Base-by-base conservation (phyloP, 192 early-diverging fungal genomes). In the Allomyces arbusculus region DNA sequence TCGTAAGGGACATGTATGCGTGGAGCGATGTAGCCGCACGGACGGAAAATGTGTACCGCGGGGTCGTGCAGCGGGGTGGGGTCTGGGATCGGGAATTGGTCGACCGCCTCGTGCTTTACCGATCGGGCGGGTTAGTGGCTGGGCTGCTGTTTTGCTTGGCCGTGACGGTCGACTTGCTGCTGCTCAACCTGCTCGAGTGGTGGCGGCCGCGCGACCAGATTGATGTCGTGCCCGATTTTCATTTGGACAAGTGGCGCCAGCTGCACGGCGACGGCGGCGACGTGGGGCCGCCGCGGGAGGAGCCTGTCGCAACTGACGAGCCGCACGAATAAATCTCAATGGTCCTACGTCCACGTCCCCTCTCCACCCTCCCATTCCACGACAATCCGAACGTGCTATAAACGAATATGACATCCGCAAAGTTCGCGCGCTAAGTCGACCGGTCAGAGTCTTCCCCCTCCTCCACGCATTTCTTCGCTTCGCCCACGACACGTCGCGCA, bases 1-100 rank as follows among this genome's bases (percentile, higher is more conserved):
- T 87, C 61, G 84, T 99, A 10, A 85, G 87, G 67, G 81, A 84
- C 62, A 97, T 97, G 91, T 99, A 99, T 75, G 90, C 88, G 71
- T 99, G 95, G 95, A 79, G 81, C 24, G 87, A 99, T 73, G 92
- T 99, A 24, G 94, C 95, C 10, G 84, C 90, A 70, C 74, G 95
- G 61, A 99, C 94, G 1, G 91, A 79, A 71, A 65, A 77, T 68
- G 91, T 96, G 16, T 96, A 98, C 69, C 75, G 81, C 28, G 74
- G 79, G 61, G 86, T 94, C 20, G 78, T 82, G 25, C 26, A 28
- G 26, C 26, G 26, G 2, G 26, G 26, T 28, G 74, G 85, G 66
- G 69, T 80, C n/a, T 77, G 78, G 61, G 80, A 77, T 40, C 78
- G 85, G 6, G 82, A 89, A 14, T 78, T 95, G 62, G 80, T 85